Evolutionary conservation across 2,329 filamentous ascomycete species (phyloP), one percentile per base, ranked within the genome.

Genomic region (Teratosphaeria nubilosa): DNA sequence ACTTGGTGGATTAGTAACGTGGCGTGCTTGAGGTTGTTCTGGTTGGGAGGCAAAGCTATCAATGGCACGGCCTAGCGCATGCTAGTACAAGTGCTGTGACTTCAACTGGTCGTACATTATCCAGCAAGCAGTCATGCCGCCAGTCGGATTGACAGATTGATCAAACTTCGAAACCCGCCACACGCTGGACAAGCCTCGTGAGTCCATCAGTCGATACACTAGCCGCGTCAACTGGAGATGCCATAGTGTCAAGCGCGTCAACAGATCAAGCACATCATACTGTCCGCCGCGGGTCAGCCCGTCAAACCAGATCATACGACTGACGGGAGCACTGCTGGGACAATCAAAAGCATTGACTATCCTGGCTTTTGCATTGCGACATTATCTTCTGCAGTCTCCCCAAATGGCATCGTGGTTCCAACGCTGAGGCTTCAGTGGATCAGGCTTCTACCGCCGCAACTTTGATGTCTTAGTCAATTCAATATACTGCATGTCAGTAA

Each of bases 1-100:
- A 61, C 67, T 16, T 78, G 76, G 75, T 78, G 76, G 76, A 67
- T 65, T 16, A 74, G 73, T 2, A 78, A 78, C 68, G 25, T 71
- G 1, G 71, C 70, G 60, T 78, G 75, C 60, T 67, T 78, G 34
- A 63, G 64, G 20, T 58, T 75, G 59, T 60, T 76, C 51, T 73
- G 69, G 68, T 60, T 68, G 51, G 70, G 71, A 14, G 70, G 69
- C 14, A 73, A 70, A 66, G 66, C 61, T 25, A 51, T 68, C 54
- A 65, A 67, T 59, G 50, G 34, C 11, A 41, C 34, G 16, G 13
- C 13, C 34, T 41, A 41, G 34, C 34, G 16, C 27, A 7, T 30
- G 7, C 27, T 30, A 30, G 27, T 7, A 30, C 27, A 7, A 30
- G 27, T 30, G 27, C 27, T 30, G 27, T 30, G 27, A 1, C 27